Evolutionary conservation across 768 basidiomycete genomes (phyloP).

Genomic region (Mycena rosella): DNA sequence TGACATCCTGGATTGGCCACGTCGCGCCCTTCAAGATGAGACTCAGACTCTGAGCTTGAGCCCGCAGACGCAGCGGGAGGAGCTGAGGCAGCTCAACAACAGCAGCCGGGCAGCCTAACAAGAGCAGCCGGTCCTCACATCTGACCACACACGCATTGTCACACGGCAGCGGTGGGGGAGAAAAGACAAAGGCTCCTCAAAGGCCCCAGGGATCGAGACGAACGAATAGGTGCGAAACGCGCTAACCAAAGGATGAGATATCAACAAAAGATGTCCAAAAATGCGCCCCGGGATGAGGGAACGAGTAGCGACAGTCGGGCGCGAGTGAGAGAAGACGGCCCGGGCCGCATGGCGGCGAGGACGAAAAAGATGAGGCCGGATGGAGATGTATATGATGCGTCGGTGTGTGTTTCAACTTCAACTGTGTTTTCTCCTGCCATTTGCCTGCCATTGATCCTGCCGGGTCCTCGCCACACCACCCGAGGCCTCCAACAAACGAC

Average conservation of each 20-base stretch:
- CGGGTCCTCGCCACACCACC: too few species aligned
- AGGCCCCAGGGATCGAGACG: conserved; percentile 1
- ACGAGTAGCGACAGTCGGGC: conserved; percentile 7
- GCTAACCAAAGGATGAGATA: background rate
- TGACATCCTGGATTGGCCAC: too few species aligned
- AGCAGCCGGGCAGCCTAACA: background rate
- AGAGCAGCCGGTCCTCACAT: background rate
- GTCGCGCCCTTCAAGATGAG: too few species aligned
- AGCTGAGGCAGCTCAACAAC: too few species aligned
- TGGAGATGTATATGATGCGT: background rate
- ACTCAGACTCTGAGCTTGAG: conserved; percentile 10
- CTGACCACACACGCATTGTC: too few species aligned
- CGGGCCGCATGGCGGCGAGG: conserved; percentile 2
- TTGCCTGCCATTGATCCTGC: too few species aligned
- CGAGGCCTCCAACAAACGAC: too few species aligned
- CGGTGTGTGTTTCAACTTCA: too few species aligned
- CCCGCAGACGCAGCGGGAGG: conserved; percentile 1
- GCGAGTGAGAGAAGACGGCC: conserved; percentile 7
- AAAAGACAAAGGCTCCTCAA: conserved; percentile 7
- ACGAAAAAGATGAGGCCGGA: conserved; percentile 7
- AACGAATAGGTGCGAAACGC: background rate
- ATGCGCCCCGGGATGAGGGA: background rate
- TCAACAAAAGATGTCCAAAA: background rate
- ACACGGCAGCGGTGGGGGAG: background rate
- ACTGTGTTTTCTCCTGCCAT: conserved; percentile 1